Base-by-base conservation (phyloP, 148 eudicot species). In the Silene conica region DNA sequence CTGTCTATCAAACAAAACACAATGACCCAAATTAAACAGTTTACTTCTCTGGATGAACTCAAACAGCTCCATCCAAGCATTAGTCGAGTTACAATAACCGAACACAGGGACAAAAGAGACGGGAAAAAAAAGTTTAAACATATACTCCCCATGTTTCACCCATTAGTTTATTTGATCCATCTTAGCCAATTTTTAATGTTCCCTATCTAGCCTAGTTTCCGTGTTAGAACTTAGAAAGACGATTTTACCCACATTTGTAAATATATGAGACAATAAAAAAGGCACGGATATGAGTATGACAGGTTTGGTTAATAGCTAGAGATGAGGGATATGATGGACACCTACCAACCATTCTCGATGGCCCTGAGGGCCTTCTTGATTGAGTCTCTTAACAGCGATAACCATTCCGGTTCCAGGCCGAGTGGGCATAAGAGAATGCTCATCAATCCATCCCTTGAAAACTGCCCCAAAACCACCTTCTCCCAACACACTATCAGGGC, bases 391-490 rank as follows among this genome's bases (percentile, higher is more conserved):
- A 25, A 79, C 82, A 23, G 82, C 82, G 63, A 79, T 74, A 19
- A 74, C 78, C 71, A 79, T 69, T 5, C 82, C 82, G 3, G 82
- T 79, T 23, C 82, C 82, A 74, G 82, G 78, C 6, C 74, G 72
- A 54, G 78, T 20, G 3, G 82, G 82, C 6, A 74, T 43, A 63
- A 74, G 78, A 21, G 74, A 69, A 62, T 74, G 78, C 71, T 79
- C 78, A 63, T 79, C 82, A 63, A 79, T 79, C 82, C 82, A 79
- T 18, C 82, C 78, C 57, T 79, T 79, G 16, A 79, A 79, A 56
- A 79, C 82, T 0, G 82, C 82, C 58, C 82, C 82, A 73, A 79
- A 79, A 70, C 82, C 82, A 14, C 82, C 82, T 79, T 79, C 82
- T 69, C 82, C 82, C 50, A 79, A 25, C 3, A 79, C 82, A 74